phyloP scores from a whole-genome alignment of 2,329 filamentous ascomycete genomes.

The Colletotrichum trifolii region DNA sequence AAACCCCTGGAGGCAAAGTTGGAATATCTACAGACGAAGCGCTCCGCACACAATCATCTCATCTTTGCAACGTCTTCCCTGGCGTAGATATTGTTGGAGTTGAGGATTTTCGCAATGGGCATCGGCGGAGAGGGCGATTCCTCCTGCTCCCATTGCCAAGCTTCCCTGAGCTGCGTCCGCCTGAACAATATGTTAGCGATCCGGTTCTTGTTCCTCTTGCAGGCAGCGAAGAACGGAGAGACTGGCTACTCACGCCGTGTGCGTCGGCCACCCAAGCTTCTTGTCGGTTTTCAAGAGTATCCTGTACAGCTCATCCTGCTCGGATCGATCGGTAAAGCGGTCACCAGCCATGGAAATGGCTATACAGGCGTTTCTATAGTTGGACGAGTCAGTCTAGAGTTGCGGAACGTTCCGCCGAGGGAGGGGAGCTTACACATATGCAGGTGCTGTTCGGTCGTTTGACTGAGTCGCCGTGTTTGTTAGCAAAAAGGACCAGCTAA shows the following conservation, averaged over 20 bases:
- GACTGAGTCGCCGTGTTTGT: conserved; percentile 2
- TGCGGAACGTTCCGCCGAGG: neutral
- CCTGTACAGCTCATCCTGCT: conserved; percentile 51
- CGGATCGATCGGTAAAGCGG: conserved; percentile 48
- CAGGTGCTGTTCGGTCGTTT: conserved; percentile 25
- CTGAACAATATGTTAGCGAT: neutral
- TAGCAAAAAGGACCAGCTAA: neutral
- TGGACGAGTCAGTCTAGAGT: too few species aligned
- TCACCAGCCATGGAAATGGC: conserved; percentile 50
- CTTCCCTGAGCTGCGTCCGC: conserved; percentile 18
- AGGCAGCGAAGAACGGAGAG: neutral
- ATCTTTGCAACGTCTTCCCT: too few species aligned
- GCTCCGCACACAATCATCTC: too few species aligned
- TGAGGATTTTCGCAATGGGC: conserved; percentile 21
- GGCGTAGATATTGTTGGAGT: neutral
- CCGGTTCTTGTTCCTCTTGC: neutral
- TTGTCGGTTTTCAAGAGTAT: conserved; percentile 47
- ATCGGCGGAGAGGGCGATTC: conserved; percentile 22
- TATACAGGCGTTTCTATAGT: conserved; percentile 41
- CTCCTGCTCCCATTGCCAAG: conserved; percentile 23
- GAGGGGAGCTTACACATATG: conserved; percentile 23
- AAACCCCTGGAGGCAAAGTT: too few species aligned
- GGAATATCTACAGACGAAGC: conserved; percentile 2
- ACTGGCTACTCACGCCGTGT: conserved; percentile 40
- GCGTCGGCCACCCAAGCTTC: conserved; percentile 44